Evolutionary conservation across 2,329 filamentous ascomycete genomes (phyloP), one percentile per base, ranked within the genome.

Genomic region (Plectosphaerella sp.): DNA sequence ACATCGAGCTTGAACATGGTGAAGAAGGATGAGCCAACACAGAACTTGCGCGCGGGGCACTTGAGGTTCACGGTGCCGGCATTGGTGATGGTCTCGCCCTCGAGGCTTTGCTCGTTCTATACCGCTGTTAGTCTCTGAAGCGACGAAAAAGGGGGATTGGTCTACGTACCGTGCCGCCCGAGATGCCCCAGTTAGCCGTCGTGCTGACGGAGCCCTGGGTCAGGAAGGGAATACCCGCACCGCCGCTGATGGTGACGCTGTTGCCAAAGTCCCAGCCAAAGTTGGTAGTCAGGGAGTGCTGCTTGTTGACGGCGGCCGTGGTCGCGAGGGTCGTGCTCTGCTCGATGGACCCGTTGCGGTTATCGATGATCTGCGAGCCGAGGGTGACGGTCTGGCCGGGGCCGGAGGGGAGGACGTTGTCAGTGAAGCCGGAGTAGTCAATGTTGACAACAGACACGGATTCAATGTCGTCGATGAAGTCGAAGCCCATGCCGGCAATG

Each of bases 381-480:
- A 58, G 47, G 6, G 53, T 55, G 5, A 58, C 37, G 28, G 56
- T 51, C 3, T 50, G 47, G 7, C 55, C 57, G 4, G 48, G 47
- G 2, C 57, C 57, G 0, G 57, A 46, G 12, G 55, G 53, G 50
- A 56, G 53, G 25, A 58, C 50, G 39, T 51, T 51, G 35, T 52
- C 46, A 6, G 55, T 51, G 35, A 58, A 57, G 1, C 57, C 57
- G 4, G 48, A 50, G 39, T 58, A 57, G 39, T 54, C 53, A 9
- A 58, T 50, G 49, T 58, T 53, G 35, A 42, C 56, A 39, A 58
- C 50, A 2, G 51, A 47, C 11, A 58, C 50, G 4, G 52, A 55
- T 36, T 54, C 35, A 6, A 58, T 49, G 5, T 57, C 57, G n/a
- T 58, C 57, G n/a, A 58, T 43, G 7, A 57, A 57, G 43, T 57